phyloP scores from a whole-genome alignment of 2,329 filamentous ascomycete species.

The Talaromyces piceae region DNA sequence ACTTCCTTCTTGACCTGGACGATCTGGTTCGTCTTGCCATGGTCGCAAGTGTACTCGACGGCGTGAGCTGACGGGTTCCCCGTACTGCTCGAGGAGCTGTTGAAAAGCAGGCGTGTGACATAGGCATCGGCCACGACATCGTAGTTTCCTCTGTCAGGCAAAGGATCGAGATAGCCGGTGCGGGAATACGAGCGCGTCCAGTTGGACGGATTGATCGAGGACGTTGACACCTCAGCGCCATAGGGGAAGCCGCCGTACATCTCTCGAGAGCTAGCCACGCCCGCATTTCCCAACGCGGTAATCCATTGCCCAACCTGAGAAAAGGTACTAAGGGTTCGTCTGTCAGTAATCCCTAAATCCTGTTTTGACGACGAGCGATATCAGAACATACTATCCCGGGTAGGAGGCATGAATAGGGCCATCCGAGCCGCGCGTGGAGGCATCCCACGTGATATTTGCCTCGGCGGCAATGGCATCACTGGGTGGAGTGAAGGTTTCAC shows the following conservation, averaged over 20 bases:
- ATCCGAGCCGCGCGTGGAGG: slow-evolving; percentile 15
- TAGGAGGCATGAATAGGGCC: slow-evolving; percentile 22
- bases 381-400: slow-evolving; percentile 19
- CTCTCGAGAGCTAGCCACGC: slow-evolving; percentile 19
- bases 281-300: slow-evolving; percentile 16
- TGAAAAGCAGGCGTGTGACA: slow-evolving; percentile 25
- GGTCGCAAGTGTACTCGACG: slow-evolving; percentile 26
- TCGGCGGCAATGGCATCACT: slow-evolving; percentile 15
- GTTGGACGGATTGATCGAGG: slow-evolving; percentile 27
- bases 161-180: slow-evolving; percentile 28
- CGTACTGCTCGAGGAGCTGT: slow-evolving; percentile 17
- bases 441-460: slow-evolving; percentile 20
- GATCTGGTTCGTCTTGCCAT: slow-evolving; percentile 19
- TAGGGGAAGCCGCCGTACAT: slow-evolving; percentile 26
- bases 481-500: slow-evolving; percentile 19
- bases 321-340: slow-evolving; percentile 21
- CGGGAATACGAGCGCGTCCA: slow-evolving; percentile 31
- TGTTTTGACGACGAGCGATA: too few relatives aligned
- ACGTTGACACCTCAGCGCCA: slow-evolving; percentile 28
- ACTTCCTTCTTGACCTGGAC: slow-evolving; percentile 24
- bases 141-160: slow-evolving; percentile 25
- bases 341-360: too few relatives aligned
- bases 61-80: slow-evolving; percentile 23
- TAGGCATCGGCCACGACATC: slow-evolving; percentile 25
- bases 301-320: slow-evolving; percentile 22